These are phyloP conservation scores for Blepharisma japonicum DNA, from an alignment of 73 alveolate species.

Conservation along the genomic window DNA sequence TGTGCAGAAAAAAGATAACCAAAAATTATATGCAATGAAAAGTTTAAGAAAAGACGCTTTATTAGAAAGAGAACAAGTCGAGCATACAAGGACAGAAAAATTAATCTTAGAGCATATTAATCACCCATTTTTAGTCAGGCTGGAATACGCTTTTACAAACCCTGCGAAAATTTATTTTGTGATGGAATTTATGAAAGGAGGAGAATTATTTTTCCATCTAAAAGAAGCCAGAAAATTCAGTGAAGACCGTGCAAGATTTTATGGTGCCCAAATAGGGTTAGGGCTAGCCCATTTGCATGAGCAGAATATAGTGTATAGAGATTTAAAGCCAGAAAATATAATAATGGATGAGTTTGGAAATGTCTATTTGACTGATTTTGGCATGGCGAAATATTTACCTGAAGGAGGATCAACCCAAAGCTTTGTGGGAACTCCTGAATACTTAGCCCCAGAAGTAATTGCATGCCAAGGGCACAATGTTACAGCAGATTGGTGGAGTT, in stretches of 20 bases:
- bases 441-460: conserved; percentile 78
- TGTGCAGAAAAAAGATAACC: conserved; percentile 53
- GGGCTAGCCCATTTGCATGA: conserved; percentile 75
- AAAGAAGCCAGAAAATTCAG: conserved; percentile 61
- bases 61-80: conserved; percentile 85
- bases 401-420: conserved; percentile 61
- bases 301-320: conserved; percentile 71
- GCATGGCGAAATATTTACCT: conserved; percentile 66
- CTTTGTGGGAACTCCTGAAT: conserved; percentile 79
- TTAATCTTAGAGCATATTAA: conserved; percentile 78
- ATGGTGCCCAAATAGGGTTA: conserved; percentile 70
- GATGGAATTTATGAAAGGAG: conserved; percentile 82
- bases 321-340: conserved; percentile 81
- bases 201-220: conserved; percentile 74
- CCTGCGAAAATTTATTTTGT: conserved; percentile 82
- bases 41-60: conserved; percentile 76
- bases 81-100: conserved; percentile 83
- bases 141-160: conserved; percentile 74
- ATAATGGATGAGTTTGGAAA: conserved; percentile 78
- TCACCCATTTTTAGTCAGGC: conserved; percentile 77
- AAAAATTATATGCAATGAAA: conserved; percentile 60
- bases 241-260: conserved; percentile 68
- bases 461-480: conserved; percentile 62
- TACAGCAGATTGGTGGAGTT: conserved; percentile 41
- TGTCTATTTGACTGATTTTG: conserved; percentile 77